Conservation (phyloP, 2,329 filamentous ascomycete species). For the Exophiala lecanii-corni region DNA sequence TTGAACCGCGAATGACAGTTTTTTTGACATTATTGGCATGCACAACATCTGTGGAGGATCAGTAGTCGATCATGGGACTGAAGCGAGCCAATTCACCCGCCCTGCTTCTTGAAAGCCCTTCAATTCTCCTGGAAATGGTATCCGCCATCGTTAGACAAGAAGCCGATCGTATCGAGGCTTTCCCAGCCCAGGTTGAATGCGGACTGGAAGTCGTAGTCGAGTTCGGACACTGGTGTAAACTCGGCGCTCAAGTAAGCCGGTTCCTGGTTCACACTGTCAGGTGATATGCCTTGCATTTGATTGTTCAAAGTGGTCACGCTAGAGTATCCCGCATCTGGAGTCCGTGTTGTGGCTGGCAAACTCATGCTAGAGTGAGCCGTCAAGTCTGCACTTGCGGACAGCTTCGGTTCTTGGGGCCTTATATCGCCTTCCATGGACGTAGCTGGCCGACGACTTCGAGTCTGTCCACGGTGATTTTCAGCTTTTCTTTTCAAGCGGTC, state of each 20-base stretch:
- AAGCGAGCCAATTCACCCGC: no score
- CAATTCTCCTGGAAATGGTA: constrained; percentile 11
- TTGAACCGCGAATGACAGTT: no score
- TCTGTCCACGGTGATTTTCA: constrained; percentile 21
- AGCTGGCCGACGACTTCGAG: neutral
- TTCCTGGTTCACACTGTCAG: neutral
- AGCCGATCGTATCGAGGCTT: constrained; percentile 24
- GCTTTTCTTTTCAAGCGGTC: constrained; percentile 16
- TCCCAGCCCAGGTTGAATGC: constrained; percentile 24
- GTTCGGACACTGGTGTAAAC: constrained; percentile 18
- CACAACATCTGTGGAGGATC: no score
- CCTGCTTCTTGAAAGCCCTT: no score
- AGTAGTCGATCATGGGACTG: no score
- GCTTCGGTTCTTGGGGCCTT: constrained; percentile 1
- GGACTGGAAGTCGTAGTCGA: constrained; percentile 23
- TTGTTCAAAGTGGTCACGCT: neutral
- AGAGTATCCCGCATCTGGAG: neutral
- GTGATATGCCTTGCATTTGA: constrained; percentile 3
- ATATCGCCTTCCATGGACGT: neutral
- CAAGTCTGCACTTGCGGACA: neutral
- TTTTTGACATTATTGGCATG: no score
- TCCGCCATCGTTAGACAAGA: no score
- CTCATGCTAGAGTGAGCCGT: neutral
- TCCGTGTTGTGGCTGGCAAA: neutral
- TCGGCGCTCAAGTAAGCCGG: neutral